phyloP scores from a whole-genome alignment of 371 early-diverging fungal species.

The Rhizopus delemar region DNA sequence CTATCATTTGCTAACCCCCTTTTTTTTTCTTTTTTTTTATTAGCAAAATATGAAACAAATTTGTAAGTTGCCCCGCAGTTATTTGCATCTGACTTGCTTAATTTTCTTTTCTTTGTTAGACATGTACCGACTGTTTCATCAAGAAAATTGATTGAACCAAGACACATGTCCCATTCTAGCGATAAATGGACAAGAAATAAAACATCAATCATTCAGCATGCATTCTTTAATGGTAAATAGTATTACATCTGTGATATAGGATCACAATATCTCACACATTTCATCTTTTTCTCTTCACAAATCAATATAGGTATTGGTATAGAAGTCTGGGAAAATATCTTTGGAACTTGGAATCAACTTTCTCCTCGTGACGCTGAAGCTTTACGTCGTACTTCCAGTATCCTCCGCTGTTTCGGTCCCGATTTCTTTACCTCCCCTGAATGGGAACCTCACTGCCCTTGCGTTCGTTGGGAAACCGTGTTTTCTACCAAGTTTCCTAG shows the following conservation, averaged over 20 bases:
- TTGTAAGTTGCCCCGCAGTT: background rate
- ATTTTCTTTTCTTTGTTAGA: conserved; percentile 8
- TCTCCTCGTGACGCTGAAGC: conserved; percentile 35
- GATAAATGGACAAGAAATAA: conserved; percentile 39
- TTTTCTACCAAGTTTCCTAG: conserved; percentile 27
- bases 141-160: conserved; percentile 27
- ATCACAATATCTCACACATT: background rate
- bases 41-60: conserved; percentile 25
- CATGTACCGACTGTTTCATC: conserved; percentile 31
- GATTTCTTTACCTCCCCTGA: conserved; percentile 29
- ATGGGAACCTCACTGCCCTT: conserved; percentile 37
- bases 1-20: background rate
- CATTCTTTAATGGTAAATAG: conserved; percentile 32
- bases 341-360: conserved; percentile 32
- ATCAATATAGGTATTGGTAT: conserved; percentile 25
- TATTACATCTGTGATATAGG: background rate
- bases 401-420: conserved; percentile 30
- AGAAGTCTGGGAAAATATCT: conserved; percentile 37
- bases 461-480: conserved; percentile 31
- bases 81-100: background rate
- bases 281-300: background rate
- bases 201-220: conserved; percentile 29
- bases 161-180: conserved; percentile 27
- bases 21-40: background rate
- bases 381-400: conserved; percentile 24